These are phyloP conservation scores for Earliella scabrosa DNA, from an alignment of 1,284 basidiomycete species.

Conservation along the genomic window DNA sequence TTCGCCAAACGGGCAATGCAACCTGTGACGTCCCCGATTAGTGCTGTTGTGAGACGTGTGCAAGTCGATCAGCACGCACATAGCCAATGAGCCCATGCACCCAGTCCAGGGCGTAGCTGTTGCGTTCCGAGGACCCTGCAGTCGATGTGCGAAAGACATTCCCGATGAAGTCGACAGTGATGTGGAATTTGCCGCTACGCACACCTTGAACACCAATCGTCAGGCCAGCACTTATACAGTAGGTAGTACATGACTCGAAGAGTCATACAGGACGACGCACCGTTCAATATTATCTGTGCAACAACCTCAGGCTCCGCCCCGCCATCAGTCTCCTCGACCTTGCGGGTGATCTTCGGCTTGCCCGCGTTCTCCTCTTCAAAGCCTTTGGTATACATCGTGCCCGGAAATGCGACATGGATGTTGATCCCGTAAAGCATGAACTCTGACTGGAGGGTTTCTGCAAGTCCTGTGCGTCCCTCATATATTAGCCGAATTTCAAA, in stretches of 20 bases:
- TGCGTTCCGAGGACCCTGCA: constrained; percentile 70
- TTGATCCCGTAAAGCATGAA: constrained; percentile 79
- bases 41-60: neutral
- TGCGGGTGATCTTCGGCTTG: constrained; percentile 81
- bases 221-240: too few relatives aligned
- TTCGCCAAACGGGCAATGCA: constrained; percentile 56
- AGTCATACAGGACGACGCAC: too few relatives aligned
- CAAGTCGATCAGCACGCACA: constrained; percentile 38
- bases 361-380: constrained; percentile 80
- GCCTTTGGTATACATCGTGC: constrained; percentile 85
- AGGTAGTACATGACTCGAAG: too few relatives aligned
- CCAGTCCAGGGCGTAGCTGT: constrained; percentile 62
- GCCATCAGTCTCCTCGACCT: constrained; percentile 82
- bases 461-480: constrained; percentile 72
- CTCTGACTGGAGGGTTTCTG: constrained; percentile 88
- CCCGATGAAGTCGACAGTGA: constrained; percentile 74
- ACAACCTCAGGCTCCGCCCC: constrained; percentile 71
- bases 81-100: constrained; percentile 47
- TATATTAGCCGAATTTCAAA: too few relatives aligned
- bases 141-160: constrained; percentile 72
- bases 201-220: too few relatives aligned
- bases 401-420: constrained; percentile 88
- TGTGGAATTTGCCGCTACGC: constrained; percentile 74
- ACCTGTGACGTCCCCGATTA: too few relatives aligned
- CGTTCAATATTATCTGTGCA: constrained; percentile 45